Conservation (phyloP, 805 yeast species). For the Komagataella mondaviorum region DNA sequence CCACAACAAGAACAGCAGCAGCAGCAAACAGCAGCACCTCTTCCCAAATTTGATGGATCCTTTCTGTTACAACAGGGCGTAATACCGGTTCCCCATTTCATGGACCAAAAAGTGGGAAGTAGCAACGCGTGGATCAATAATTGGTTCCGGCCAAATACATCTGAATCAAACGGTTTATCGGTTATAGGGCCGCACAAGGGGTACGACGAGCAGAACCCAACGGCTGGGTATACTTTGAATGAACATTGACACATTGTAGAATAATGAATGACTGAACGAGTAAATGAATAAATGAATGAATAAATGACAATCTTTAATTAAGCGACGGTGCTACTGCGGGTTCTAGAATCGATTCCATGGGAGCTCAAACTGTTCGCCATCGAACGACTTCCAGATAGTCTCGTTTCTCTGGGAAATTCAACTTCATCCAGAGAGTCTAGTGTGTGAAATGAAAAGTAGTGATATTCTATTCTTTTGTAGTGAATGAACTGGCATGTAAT, state of each 20-base stretch:
- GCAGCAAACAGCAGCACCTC: neutral
- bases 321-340: neutral
- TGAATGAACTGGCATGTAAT: slow-evolving; percentile 64
- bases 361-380: neutral
- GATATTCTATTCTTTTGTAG: slow-evolving; percentile 25
- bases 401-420: neutral
- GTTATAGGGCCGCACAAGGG: neutral
- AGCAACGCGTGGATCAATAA: neutral
- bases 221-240: neutral
- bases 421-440: neutral
- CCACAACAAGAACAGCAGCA: neutral
- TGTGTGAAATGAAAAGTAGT: neutral
- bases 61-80: neutral
- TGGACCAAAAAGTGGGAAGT: neutral
- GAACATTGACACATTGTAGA: neutral
- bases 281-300: neutral
- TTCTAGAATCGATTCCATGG: neutral
- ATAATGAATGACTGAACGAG: neutral
- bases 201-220: neutral
- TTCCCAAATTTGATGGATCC: neutral
- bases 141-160: neutral
- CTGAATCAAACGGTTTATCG: neutral
- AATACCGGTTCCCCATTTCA: neutral
- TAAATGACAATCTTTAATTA: neutral
- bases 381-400: neutral